A percentile compares a stretch with the other conserved stretches of the same genome.
Conservation (phyloP, 2,329 filamentous ascomycete species). For the Penicillium sp. region DNA sequence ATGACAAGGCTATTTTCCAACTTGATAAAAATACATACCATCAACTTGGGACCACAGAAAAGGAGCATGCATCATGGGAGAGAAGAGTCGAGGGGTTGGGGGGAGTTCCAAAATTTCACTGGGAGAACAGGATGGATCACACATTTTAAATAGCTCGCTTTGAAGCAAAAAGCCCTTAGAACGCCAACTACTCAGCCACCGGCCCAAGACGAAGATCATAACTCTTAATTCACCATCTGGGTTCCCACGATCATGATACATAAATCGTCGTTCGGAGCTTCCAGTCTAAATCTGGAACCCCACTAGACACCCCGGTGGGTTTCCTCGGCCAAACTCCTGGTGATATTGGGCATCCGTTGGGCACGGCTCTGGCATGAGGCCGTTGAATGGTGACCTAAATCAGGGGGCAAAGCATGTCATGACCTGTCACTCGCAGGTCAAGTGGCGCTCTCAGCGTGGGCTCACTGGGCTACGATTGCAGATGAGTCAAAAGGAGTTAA, state of each 20-base stretch:
- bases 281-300: background rate
- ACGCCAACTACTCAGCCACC: conserved; percentile 3
- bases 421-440: conserved; percentile 1
- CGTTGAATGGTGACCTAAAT: background rate
- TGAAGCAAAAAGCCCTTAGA: background rate
- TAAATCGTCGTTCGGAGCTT: background rate
- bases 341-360: conserved; percentile 19
- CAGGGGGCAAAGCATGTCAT: conserved; percentile 10
- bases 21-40: background rate
- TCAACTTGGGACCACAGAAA: background rate
- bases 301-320: background rate
- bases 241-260: background rate
- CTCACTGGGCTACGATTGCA: background rate
- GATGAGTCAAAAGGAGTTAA: background rate
- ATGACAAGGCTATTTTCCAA: background rate
- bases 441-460: background rate
- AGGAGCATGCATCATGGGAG: background rate
- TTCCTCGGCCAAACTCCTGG: conserved; percentile 4
- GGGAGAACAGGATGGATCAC: background rate
- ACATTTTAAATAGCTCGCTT: background rate
- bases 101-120: no score
- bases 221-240: background rate
- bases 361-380: conserved; percentile 4
- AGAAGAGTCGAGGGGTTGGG: background rate
- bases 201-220: background rate